These are phyloP conservation scores for Pestalotiopsis sp. DNA, from an alignment of 2,329 filamentous ascomycete species.

Conservation along the genomic window DNA sequence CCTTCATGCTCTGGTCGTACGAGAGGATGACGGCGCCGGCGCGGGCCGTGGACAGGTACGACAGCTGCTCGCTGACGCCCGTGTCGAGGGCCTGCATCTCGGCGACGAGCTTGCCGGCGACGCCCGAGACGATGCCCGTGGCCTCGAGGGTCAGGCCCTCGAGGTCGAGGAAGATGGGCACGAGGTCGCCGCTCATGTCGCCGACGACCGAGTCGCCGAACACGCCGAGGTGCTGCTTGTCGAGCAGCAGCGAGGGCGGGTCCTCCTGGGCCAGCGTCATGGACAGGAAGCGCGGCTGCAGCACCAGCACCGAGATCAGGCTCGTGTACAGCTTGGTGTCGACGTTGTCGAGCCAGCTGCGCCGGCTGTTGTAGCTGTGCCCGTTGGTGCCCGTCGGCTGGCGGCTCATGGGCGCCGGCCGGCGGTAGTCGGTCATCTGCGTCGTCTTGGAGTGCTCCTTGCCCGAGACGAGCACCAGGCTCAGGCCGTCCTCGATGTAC, in stretches of 20 bases:
- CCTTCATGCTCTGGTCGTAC: constrained; percentile 72
- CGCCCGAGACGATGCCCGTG: constrained; percentile 92
- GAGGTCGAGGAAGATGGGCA: constrained; percentile 89
- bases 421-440: constrained; percentile 40
- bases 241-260: constrained; percentile 72
- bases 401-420: constrained; percentile 34
- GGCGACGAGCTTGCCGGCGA: constrained; percentile 80
- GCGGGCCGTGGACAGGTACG: constrained; percentile 85
- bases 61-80: constrained; percentile 69
- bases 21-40: constrained; percentile 89
- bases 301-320: constrained; percentile 62
- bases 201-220: constrained; percentile 78
- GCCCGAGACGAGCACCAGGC: constrained; percentile 82
- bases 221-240: constrained; percentile 66
- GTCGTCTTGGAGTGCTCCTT: constrained; percentile 41
- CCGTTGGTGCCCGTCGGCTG: constrained; percentile 33
- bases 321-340: constrained; percentile 66
- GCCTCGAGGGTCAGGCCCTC: constrained; percentile 80
- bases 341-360: constrained; percentile 60
- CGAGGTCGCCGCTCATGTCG: constrained; percentile 69
- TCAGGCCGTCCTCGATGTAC: constrained; percentile 67
- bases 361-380: constrained; percentile 21
- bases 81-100: constrained; percentile 59
- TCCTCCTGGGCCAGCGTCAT: constrained; percentile 74
- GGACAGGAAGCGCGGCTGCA: constrained; percentile 71